Evolutionary conservation across 495 filamentous ascomycete genomes (phyloP).

Genomic region (Penicillium turbatum): DNA sequence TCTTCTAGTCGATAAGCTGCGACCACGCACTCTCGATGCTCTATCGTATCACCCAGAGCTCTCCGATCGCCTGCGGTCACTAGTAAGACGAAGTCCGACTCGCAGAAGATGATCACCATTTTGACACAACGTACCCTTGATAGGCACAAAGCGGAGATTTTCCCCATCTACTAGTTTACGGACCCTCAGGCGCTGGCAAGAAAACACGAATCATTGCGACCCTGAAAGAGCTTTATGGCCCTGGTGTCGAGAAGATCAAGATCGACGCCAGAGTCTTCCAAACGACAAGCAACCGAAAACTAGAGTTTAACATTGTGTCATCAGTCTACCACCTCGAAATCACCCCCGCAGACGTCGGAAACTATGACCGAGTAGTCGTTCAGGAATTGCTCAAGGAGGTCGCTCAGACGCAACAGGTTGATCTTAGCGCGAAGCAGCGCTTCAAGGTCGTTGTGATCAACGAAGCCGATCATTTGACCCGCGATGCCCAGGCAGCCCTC

Average conservation of each 20-base stretch:
- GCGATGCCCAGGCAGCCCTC: conserved; percentile 93
- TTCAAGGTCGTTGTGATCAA: conserved; percentile 99
- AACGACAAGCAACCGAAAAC: conserved; percentile 89
- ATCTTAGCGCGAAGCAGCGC: conserved; percentile 76
- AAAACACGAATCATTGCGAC: conserved; percentile 96
- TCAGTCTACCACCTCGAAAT: conserved; percentile 98
- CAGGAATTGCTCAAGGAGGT: conserved; percentile 97
- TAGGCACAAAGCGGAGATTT: conserved; percentile 96
- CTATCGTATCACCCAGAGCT: conserved; percentile 87
- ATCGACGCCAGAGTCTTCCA: conserved; percentile 95
- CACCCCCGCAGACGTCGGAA: conserved; percentile 95
- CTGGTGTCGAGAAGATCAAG: conserved; percentile 94
- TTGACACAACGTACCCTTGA: not conserved
- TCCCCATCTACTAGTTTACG: conserved; percentile 93
- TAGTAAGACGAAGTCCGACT: conserved; percentile 56
- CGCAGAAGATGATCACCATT: not conserved
- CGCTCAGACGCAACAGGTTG: conserved; percentile 97
- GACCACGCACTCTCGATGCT: conserved; percentile 81
- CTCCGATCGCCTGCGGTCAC: conserved; percentile 77
- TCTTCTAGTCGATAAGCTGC: conserved; percentile 90
- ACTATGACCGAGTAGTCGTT: conserved; percentile 89
- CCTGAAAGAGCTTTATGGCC: conserved; percentile 84
- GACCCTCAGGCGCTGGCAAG: conserved; percentile 93
- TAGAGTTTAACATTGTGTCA: conserved; percentile 97
- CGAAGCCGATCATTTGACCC: conserved; percentile 90